phyloP scores from a whole-genome alignment of 306 rosid genomes.

The Castanea sativa region DNA sequence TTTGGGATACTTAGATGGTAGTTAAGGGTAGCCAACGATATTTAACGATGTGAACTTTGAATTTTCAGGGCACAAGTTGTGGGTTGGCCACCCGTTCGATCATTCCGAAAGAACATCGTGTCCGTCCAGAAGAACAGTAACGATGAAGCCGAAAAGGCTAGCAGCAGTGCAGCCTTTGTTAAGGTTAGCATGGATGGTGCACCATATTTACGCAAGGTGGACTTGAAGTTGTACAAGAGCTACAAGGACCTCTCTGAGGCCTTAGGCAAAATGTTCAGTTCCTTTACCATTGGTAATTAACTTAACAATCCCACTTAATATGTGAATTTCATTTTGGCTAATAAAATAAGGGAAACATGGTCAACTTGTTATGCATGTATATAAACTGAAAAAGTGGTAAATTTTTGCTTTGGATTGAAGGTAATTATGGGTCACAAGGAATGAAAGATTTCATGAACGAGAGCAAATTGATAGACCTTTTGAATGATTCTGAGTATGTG shows the following conservation, averaged over 20 bases:
- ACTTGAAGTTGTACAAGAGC: slow-evolving; percentile 68
- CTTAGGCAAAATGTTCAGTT: slow-evolving; percentile 74
- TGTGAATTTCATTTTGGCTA: no score
- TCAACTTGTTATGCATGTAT: neutral
- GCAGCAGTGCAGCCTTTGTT: slow-evolving; percentile 48
- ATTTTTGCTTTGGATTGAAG: slow-evolving; percentile 25
- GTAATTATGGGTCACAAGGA: slow-evolving; percentile 63
- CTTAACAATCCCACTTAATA: neutral
- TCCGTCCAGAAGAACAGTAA: slow-evolving; percentile 38
- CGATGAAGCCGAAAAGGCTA: slow-evolving; percentile 4
- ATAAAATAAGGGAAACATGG: no score
- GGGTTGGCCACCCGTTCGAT: slow-evolving; percentile 95
- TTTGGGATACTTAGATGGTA: no score
- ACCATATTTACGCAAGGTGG: slow-evolving; percentile 84
- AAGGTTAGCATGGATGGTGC: slow-evolving; percentile 97
- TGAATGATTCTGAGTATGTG: slow-evolving; percentile 74
- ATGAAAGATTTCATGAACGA: slow-evolving; percentile 81
- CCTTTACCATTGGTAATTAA: slow-evolving; percentile 59
- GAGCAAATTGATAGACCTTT: slow-evolving; percentile 64
- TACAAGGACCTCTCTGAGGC: slow-evolving; percentile 74
- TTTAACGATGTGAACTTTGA: neutral
- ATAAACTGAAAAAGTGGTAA: neutral
- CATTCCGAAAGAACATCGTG: slow-evolving; percentile 67
- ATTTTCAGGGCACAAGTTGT: slow-evolving; percentile 79
- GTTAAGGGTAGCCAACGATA: neutral